These are phyloP conservation scores for Pseudogymnoascus sp. DNA, from an alignment of 2,329 filamentous ascomycete species.

Conservation along the genomic window DNA sequence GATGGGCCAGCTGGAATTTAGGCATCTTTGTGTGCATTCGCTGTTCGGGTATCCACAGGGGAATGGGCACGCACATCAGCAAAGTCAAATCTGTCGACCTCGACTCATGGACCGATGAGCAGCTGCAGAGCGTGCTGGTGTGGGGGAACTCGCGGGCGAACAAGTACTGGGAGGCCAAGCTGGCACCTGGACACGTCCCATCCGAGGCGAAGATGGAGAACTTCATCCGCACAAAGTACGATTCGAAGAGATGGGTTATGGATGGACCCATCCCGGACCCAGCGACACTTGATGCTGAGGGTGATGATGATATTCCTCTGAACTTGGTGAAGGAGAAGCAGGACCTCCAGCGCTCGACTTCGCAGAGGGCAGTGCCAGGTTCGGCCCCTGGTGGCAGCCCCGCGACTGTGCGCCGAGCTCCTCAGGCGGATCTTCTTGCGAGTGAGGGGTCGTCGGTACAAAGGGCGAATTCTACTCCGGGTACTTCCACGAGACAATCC, in stretches of 20 bases:
- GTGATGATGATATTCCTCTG: conserved; percentile 70
- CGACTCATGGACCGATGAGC: conserved; percentile 97
- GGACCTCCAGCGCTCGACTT: conserved; percentile 45
- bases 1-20: conserved; percentile 99
- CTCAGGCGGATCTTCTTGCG: conserved; percentile 73
- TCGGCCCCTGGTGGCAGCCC: conserved; percentile 26
- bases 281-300: conserved; percentile 72
- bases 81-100: conserved; percentile 97
- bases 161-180: conserved; percentile 97
- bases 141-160: conserved; percentile 97
- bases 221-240: conserved; percentile 98
- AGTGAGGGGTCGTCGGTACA: conserved; percentile 56
- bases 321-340: conserved; percentile 61
- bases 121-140: conserved; percentile 83
- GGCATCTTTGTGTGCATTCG: conserved; percentile 97
- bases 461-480: conserved; percentile 66
- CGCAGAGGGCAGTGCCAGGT: conserved; percentile 15
- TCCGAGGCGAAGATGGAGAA: conserved; percentile 99
- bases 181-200: conserved; percentile 82
- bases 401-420: conserved; percentile 33
- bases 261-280: conserved; percentile 92
- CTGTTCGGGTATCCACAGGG: conserved; percentile 95
- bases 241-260: conserved; percentile 99
- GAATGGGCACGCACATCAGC: conserved; percentile 98
- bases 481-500: conserved; percentile 41